These are phyloP conservation scores for Diplocarpon mali DNA, from an alignment of 2,329 filamentous ascomycete genomes.

Conservation along the genomic window DNA sequence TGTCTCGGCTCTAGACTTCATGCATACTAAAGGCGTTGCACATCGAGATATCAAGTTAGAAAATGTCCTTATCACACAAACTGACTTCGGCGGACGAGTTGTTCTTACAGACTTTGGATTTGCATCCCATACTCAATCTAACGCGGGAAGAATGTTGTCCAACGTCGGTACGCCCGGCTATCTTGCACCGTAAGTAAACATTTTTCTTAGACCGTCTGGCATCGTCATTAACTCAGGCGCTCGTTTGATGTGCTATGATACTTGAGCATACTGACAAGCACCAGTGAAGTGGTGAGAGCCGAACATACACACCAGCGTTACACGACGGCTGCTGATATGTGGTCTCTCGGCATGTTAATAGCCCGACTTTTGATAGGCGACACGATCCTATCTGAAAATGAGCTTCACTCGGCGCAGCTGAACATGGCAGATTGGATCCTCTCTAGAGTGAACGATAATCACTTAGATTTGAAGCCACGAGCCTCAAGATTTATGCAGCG, in stretches of 20 bases:
- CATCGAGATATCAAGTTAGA: conserved; percentile 27
- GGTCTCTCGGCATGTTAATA: conserved; percentile 25
- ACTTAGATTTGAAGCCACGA: conserved; percentile 10
- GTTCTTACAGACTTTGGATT: conserved; percentile 27
- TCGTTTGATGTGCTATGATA: too few relatives aligned
- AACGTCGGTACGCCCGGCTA: conserved; percentile 25
- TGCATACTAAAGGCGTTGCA: conserved; percentile 23
- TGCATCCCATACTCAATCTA: conserved; percentile 16
- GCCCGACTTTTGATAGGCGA: conserved; percentile 21
- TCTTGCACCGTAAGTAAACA: conserved; percentile 23
- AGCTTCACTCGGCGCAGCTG: conserved; percentile 15
- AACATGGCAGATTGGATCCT: conserved; percentile 12
- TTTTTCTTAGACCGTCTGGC: background rate
- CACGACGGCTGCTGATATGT: conserved; percentile 25
- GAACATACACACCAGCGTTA: conserved; percentile 15
- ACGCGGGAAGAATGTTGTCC: conserved; percentile 20
- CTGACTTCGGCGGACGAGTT: conserved; percentile 22
- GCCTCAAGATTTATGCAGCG: conserved; percentile 25
- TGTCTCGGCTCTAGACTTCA: conserved; percentile 22
- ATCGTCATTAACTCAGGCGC: background rate
- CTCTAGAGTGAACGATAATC: conserved; percentile 3
- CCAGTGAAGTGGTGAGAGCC: conserved; percentile 16
- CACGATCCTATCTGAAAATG: conserved; percentile 11
- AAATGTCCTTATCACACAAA: conserved; percentile 25
- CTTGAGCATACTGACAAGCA: too few relatives aligned